Percentiles rank a stretch among this genome's conserved stretches.
Conservation (phyloP, 2,329 filamentous ascomycete genomes). For the Calonectria pseudoturangicola region DNA sequence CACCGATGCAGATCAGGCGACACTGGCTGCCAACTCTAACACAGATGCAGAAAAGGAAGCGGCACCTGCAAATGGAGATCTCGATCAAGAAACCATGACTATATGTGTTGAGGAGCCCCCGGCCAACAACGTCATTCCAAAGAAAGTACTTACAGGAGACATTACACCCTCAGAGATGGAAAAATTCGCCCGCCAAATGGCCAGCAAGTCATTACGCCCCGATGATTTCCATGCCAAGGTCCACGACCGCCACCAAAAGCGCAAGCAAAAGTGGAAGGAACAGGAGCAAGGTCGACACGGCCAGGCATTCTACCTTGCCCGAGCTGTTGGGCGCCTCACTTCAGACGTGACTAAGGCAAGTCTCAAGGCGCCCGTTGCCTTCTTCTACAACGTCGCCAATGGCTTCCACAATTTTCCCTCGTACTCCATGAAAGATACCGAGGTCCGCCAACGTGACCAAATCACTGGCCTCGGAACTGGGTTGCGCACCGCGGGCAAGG, state of each 20-base stretch:
- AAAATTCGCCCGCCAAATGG: slow-evolving; percentile 55
- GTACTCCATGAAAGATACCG: slow-evolving; percentile 75
- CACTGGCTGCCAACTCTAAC: slow-evolving; percentile 17
- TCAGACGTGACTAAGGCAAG: slow-evolving; percentile 76
- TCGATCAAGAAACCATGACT: slow-evolving; percentile 15
- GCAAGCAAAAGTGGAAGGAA: slow-evolving; percentile 51
- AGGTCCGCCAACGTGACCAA: slow-evolving; percentile 77
- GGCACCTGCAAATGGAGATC: not conserved
- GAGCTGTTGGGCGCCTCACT: slow-evolving; percentile 72
- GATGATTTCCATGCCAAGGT: slow-evolving; percentile 65
- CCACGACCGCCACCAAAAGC: slow-evolving; percentile 47
- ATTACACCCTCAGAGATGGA: slow-evolving; percentile 57
- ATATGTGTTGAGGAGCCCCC: not conserved
- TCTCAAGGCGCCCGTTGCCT: slow-evolving; percentile 79
- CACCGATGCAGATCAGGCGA: slow-evolving; percentile 25
- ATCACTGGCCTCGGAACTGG: slow-evolving; percentile 78
- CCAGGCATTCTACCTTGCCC: slow-evolving; percentile 52
- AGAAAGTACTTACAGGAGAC: slow-evolving; percentile 6
- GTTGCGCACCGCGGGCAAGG: slow-evolving; percentile 78
- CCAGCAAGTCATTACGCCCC: slow-evolving; percentile 64
- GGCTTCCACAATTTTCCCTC: slow-evolving; percentile 85
- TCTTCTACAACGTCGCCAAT: slow-evolving; percentile 80
- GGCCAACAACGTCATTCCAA: not conserved
- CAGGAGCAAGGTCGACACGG: slow-evolving; percentile 55
- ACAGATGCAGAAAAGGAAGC: slow-evolving; percentile 22